Conservation (phyloP, 2,329 filamentous ascomycete genomes). For the Chrysosporium queenslandicum region DNA sequence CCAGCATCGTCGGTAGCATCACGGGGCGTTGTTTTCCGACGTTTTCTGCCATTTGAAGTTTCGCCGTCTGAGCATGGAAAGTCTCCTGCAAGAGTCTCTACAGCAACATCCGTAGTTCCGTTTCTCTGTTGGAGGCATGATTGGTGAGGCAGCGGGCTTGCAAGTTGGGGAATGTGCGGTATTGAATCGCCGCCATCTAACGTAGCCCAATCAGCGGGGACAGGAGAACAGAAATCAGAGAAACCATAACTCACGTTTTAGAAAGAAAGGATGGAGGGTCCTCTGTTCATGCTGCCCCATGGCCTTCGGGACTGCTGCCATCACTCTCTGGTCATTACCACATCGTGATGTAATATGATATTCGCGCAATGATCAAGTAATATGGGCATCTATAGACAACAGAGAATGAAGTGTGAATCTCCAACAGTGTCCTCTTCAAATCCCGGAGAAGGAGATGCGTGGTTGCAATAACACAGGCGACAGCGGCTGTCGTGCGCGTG, state of each 20-base stretch:
- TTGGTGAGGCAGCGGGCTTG: not conserved
- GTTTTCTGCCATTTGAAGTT: constrained; percentile 29
- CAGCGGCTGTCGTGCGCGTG: too few species aligned
- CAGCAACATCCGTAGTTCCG: not conserved
- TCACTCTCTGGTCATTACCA: constrained; percentile 5
- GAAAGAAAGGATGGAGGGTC: constrained; percentile 35
- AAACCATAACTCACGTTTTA: constrained; percentile 25
- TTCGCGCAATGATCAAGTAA: not conserved
- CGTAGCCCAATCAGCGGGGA: not conserved
- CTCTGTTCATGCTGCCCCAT: constrained; percentile 33
- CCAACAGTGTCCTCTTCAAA: too few species aligned
- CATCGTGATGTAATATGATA: not conserved
- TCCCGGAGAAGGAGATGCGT: not conserved
- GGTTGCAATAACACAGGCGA: not conserved
- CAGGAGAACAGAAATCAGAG: not conserved
- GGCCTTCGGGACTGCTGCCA: constrained; percentile 21
- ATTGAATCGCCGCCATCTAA: constrained; percentile 1
- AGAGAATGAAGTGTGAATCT: too few species aligned
- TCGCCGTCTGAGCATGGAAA: constrained; percentile 21
- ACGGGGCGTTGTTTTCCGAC: constrained; percentile 22
- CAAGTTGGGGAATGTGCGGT: not conserved
- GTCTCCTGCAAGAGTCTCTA: not conserved
- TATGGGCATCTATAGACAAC: too few species aligned
- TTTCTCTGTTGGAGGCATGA: not conserved
- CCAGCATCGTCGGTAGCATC: not conserved